Conservation (phyloP, 2,329 filamentous ascomycete species). For the Hymenoscyphus repandus region DNA sequence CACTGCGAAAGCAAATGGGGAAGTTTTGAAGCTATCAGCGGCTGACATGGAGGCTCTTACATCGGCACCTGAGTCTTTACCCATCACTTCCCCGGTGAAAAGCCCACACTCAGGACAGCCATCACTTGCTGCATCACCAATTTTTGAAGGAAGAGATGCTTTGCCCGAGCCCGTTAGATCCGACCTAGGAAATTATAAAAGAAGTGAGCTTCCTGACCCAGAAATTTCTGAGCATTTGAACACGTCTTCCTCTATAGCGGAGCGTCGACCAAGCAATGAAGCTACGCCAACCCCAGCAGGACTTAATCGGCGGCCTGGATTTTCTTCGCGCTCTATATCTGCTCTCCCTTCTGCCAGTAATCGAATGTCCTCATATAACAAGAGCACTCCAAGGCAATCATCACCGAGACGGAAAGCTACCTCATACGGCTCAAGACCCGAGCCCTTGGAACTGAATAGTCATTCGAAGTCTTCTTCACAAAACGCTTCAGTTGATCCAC, state of each 20-base stretch:
- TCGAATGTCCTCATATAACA: conserved; percentile 20
- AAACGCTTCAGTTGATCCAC: conserved; percentile 10
- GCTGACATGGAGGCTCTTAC: conserved; percentile 55
- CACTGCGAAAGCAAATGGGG: conserved; percentile 28
- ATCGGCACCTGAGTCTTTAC: conserved; percentile 52
- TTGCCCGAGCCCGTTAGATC: conserved; percentile 15
- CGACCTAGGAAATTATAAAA: conserved; percentile 14
- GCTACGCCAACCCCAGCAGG: conserved; percentile 4
- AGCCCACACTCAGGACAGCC: conserved; percentile 24
- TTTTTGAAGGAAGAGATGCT: conserved; percentile 15
- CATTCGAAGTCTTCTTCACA: conserved; percentile 9
- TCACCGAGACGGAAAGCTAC: conserved; percentile 27
- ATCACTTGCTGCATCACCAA: conserved; percentile 30
- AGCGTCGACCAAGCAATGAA: conserved; percentile 17
- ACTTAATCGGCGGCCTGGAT: conserved; percentile 19
- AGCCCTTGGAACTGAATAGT: conserved; percentile 25
- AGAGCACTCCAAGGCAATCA: conserved; percentile 16
- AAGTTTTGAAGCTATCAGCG: conserved; percentile 50
- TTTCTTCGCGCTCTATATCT: conserved; percentile 26
- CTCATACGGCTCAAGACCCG: conserved; percentile 18
- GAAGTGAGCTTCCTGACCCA: conserved; percentile 8
- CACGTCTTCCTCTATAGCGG: conserved; percentile 8
- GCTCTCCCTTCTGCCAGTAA: conserved; percentile 18
- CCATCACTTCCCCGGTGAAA: conserved; percentile 41
- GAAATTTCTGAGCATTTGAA: conserved; percentile 14